Conservation (phyloP, 148 eudicot genomes). For the Salicornia ramosissima region DNA sequence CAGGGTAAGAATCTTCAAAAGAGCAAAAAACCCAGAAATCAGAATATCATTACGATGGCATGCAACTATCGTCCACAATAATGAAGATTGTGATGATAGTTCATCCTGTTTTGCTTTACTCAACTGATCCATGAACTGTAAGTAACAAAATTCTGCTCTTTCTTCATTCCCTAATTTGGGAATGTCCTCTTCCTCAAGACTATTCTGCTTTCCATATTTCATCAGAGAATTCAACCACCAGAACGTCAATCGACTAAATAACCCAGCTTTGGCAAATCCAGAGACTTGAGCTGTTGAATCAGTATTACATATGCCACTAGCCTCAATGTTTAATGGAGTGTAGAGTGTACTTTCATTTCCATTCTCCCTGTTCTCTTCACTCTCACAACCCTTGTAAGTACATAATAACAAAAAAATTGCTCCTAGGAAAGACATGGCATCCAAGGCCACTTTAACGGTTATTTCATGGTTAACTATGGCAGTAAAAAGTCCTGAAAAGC, state of each 20-base stretch:
- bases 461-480: slow-evolving; percentile 32
- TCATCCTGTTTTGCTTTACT: slow-evolving; percentile 38
- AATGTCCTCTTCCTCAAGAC: slow-evolving; percentile 64
- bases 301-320: slow-evolving; percentile 24
- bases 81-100: slow-evolving; percentile 43
- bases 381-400: slow-evolving; percentile 48
- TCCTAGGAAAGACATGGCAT: slow-evolving; percentile 56
- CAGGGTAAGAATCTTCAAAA: slow-evolving; percentile 56
- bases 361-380: slow-evolving; percentile 31
- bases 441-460: slow-evolving; percentile 48
- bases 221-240: slow-evolving; percentile 86
- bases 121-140: slow-evolving; percentile 36
- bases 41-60: slow-evolving; percentile 72
- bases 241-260: slow-evolving; percentile 52
- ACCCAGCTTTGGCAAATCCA: slow-evolving; percentile 52
- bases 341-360: slow-evolving; percentile 30
- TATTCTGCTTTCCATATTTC: slow-evolving; percentile 67
- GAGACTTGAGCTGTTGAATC: slow-evolving; percentile 33
- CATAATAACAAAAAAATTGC: slow-evolving; percentile 56
- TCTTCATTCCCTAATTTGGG: slow-evolving; percentile 57
- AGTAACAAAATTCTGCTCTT: slow-evolving; percentile 63
- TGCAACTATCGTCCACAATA: slow-evolving; percentile 51
- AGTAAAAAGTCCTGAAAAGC: slow-evolving; percentile 36
- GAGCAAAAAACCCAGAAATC: slow-evolving; percentile 73
- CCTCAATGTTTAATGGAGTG: slow-evolving; percentile 44